Evolutionary conservation across 257 asterid genomes (phyloP).

Genomic region (Anisodus acutangulus): DNA sequence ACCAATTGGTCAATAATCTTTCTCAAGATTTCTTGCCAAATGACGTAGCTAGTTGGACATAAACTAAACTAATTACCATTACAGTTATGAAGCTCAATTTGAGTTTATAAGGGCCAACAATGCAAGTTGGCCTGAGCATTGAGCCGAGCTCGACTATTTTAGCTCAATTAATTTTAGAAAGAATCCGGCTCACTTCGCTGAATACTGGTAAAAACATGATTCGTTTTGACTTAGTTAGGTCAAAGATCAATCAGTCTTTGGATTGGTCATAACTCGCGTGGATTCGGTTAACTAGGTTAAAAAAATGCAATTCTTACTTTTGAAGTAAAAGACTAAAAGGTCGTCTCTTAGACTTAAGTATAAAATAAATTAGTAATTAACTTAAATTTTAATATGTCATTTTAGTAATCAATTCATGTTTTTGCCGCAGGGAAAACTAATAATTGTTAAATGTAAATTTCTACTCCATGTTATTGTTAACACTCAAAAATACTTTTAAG

Average conservation of each 20-base stretch:
- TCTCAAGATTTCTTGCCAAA: not conserved
- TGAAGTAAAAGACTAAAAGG: too few species aligned
- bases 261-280: not conserved
- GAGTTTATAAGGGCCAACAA: not conserved
- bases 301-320: too few species aligned
- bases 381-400: not conserved
- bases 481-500: too few species aligned
- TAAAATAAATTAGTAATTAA: too few species aligned
- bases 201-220: too few species aligned
- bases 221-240: not conserved
- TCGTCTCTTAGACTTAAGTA: too few species aligned
- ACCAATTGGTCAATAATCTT: conserved; percentile 3
- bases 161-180: not conserved
- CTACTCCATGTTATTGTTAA: not conserved
- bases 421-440: not conserved
- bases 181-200: not conserved
- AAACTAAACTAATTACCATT: not conserved
- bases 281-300: too few species aligned
- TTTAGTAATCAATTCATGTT: not conserved
- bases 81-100: not conserved
- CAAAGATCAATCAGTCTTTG: not conserved
- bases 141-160: not conserved
- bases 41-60: not conserved
- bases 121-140: not conserved
- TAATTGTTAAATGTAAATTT: not conserved